Base-by-base conservation (phyloP, 495 filamentous ascomycete genomes). In the Chlorociboria aeruginascens region DNA sequence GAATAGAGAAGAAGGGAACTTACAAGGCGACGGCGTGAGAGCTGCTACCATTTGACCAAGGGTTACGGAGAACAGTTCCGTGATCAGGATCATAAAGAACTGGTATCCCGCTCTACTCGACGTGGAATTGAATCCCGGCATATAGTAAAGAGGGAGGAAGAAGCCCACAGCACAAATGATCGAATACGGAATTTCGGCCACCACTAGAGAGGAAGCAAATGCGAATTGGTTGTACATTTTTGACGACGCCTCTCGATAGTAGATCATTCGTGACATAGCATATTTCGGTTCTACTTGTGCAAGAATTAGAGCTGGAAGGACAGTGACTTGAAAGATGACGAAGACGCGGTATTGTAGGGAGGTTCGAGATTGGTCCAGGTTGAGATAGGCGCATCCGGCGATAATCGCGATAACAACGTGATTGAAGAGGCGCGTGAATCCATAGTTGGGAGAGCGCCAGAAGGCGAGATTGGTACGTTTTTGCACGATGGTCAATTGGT, bases 331-430 rank as follows among this genome's bases (percentile, higher is more conserved):
- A 61, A 88, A 88, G 41, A 85, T 68, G 38, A 79, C 76, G 60
- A 86, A 86, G 73, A 93, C 79, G 51, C 82, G 76, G 63, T 86
- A 77, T 63, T 93, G 83, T 68, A 95, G 78, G 51, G 84, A 82
- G 32, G 73, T 68, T 3, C 85, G 64, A 1, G 71, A 74, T 58
- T 79, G 66, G 11, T 82, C 81, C 7, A 90, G 70, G 55, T 79
- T 70, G 68, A 75, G 92, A 68, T 92, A 94, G 12, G 88, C 78
- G 13, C 93, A 68, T 31, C 86, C 86, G 0, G 82, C 86, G 40
- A 90, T 62, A 10, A 93, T 56, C 7, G 82, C 74, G 49, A 89
- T 82, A 54, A 74, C 89, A 61, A 93, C 92, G n/a, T 84, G 82
- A 61, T 85, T 86, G 68, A 81, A 79, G 47, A 81, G 77, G 34